phyloP scores from a whole-genome alignment of 495 filamentous ascomycete species.

The Articulospora tetracladia region DNA sequence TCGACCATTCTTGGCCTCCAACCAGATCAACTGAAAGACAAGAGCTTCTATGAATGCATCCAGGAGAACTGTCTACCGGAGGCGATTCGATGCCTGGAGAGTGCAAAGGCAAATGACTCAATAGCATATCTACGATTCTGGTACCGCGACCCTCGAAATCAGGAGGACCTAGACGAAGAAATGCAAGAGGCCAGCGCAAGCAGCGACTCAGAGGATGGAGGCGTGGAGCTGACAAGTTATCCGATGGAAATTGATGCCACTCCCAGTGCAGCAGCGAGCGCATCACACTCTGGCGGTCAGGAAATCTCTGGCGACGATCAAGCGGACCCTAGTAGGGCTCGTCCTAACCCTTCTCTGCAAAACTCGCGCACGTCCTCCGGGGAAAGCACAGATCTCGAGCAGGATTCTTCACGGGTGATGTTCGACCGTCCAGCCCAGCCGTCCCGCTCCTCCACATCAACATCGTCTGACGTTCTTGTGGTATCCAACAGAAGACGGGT shows the following conservation, averaged over 20 bases:
- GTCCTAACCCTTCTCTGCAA: background rate
- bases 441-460: constrained; percentile 13
- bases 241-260: constrained; percentile 34
- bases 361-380: constrained; percentile 6
- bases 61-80: constrained; percentile 70
- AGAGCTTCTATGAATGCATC: constrained; percentile 80
- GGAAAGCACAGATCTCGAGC: constrained; percentile 16
- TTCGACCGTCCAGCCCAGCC: constrained; percentile 10
- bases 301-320: background rate
- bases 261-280: background rate
- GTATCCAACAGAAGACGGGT: background rate
- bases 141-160: constrained; percentile 66
- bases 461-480: constrained; percentile 6
- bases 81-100: constrained; percentile 73
- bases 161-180: constrained; percentile 31
- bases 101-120: constrained; percentile 88
- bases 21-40: constrained; percentile 60
- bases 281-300: background rate
- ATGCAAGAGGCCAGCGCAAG: constrained; percentile 21
- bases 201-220: constrained; percentile 27
- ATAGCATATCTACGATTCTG: constrained; percentile 92
- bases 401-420: constrained; percentile 6
- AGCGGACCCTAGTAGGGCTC: background rate
- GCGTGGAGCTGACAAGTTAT: constrained; percentile 12
- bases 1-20: constrained; percentile 66